Evolutionary conservation across 768 basidiomycete species (phyloP).

Genomic region (Termitomyces sp.): DNA sequence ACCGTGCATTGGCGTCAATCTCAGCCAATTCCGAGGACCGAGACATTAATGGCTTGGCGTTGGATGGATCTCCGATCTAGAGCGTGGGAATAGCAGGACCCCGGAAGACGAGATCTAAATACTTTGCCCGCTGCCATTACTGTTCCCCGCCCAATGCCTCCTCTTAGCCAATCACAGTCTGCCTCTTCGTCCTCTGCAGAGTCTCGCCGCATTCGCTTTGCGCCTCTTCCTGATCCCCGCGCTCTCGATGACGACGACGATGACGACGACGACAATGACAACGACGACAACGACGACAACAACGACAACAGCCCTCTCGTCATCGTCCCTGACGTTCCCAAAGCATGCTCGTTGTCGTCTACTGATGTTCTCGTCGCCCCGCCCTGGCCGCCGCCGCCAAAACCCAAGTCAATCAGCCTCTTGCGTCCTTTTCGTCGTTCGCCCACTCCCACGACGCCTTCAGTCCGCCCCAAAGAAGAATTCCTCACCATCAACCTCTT

Average conservation of each 20-base stretch:
- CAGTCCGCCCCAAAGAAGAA: slow-evolving; percentile 19
- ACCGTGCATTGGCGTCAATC: too few species aligned
- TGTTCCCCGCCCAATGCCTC: not conserved
- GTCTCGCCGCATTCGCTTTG: slow-evolving; percentile 60
- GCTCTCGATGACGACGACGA: slow-evolving; percentile 38
- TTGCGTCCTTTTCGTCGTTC: slow-evolving; percentile 16
- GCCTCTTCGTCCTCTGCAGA: slow-evolving; percentile 12
- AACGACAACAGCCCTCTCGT: too few species aligned
- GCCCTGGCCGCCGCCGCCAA: slow-evolving; percentile 25
- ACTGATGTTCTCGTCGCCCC: slow-evolving; percentile 17
- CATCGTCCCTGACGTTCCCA: slow-evolving; percentile 6
- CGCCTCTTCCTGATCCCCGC: slow-evolving; percentile 77
- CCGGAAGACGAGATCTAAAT: slow-evolving; percentile 12
- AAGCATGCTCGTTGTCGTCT: slow-evolving; percentile 13
- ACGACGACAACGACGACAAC: too few species aligned
- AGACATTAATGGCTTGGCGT: too few species aligned
- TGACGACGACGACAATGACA: slow-evolving; percentile 19
- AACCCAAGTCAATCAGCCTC: slow-evolving; percentile 17
- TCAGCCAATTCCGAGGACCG: too few species aligned
- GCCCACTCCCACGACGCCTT: slow-evolving; percentile 31
- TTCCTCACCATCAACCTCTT: not conserved
- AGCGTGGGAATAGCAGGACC: slow-evolving; percentile 15
- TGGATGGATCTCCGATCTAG: slow-evolving; percentile 1
- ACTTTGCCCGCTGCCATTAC: not conserved
- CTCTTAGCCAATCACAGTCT: slow-evolving; percentile 8